A percentile compares a stretch with the other conserved stretches of the same genome.
phyloP scores from a whole-genome alignment of 129 eudicot genomes.

The Pseudognaphalium luteoalbum region DNA sequence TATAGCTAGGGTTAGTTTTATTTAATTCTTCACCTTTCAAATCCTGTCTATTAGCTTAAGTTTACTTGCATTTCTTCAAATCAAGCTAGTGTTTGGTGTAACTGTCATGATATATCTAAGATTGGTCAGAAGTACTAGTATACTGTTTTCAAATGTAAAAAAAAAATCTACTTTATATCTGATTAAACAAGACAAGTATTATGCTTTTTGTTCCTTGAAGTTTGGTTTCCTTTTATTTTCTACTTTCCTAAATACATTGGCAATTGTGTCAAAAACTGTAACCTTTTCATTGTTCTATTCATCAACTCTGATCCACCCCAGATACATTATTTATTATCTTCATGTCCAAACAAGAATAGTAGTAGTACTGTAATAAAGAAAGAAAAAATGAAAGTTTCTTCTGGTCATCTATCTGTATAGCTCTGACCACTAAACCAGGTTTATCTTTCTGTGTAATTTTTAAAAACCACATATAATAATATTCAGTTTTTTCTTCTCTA shows the following conservation, averaged over 20 bases:
- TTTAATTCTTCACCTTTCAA: slow-evolving; percentile 25
- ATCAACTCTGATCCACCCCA: slow-evolving; percentile 15
- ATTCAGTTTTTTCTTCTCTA: neutral
- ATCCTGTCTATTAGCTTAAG: slow-evolving; percentile 6
- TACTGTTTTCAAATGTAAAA: slow-evolving; percentile 21
- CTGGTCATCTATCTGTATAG: slow-evolving; percentile 19
- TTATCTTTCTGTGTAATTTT: slow-evolving; percentile 15
- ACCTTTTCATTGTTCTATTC: slow-evolving; percentile 26
- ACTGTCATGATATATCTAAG: slow-evolving; percentile 30
- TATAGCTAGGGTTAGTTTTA: slow-evolving; percentile 35
- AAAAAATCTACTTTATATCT: slow-evolving; percentile 37
- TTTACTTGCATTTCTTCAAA: neutral
- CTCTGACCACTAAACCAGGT: slow-evolving; percentile 33
- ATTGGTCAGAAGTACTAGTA: slow-evolving; percentile 37
- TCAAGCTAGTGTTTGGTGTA: slow-evolving; percentile 38
- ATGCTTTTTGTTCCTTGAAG: slow-evolving; percentile 78
- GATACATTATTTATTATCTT: slow-evolving; percentile 35
- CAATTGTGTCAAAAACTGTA: slow-evolving; percentile 45
- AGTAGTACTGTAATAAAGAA: neutral
- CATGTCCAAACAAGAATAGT: slow-evolving; percentile 24
- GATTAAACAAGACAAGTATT: slow-evolving; percentile 65
- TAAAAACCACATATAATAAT: neutral
- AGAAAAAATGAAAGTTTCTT: slow-evolving; percentile 18
- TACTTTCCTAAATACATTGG: slow-evolving; percentile 33
- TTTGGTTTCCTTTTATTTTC: slow-evolving; percentile 40